phyloP scores from a whole-genome alignment of 2,329 filamentous ascomycete species.

The Fusarium abutilonis region DNA sequence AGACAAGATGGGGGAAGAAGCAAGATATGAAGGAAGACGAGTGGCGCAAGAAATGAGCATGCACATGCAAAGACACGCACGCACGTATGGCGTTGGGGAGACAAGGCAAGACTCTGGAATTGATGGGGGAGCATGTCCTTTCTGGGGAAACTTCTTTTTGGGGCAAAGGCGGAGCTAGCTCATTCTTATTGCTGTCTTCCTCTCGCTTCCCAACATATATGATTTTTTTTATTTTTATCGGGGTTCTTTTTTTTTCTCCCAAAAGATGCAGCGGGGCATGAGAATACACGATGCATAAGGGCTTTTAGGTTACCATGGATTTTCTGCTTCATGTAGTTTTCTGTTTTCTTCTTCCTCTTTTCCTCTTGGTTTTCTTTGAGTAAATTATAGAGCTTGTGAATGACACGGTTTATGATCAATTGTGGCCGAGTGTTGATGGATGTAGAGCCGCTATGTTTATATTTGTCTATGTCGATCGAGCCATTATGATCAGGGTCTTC shows the following conservation, averaged over 20 bases:
- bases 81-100: constrained; percentile 48
- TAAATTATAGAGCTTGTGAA: constrained; percentile 28
- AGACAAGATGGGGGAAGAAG: constrained; percentile 24
- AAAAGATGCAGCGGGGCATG: constrained; percentile 39
- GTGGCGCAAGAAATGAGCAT: constrained; percentile 22
- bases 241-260: constrained; percentile 7
- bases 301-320: constrained; percentile 16
- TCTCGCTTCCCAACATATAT: constrained; percentile 32
- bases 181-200: constrained; percentile 12
- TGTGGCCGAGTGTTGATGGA: not conserved
- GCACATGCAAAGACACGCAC: constrained; percentile 35
- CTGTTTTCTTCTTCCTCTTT: not conserved
- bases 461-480: not conserved
- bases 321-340: constrained; percentile 9
- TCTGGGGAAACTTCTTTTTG: constrained; percentile 11
- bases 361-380: not conserved
- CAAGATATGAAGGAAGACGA: constrained; percentile 24
- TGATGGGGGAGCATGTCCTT: constrained; percentile 11
- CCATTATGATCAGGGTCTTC: not conserved
- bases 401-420: constrained; percentile 2
- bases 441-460: not conserved
- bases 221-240: constrained; percentile 23
- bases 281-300: constrained; percentile 43
- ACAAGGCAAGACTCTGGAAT: constrained; percentile 34
- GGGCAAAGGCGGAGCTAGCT: constrained; percentile 19